Conservation (phyloP, 2,329 filamentous ascomycete species). For the Ophiosphaerella korrae region DNA sequence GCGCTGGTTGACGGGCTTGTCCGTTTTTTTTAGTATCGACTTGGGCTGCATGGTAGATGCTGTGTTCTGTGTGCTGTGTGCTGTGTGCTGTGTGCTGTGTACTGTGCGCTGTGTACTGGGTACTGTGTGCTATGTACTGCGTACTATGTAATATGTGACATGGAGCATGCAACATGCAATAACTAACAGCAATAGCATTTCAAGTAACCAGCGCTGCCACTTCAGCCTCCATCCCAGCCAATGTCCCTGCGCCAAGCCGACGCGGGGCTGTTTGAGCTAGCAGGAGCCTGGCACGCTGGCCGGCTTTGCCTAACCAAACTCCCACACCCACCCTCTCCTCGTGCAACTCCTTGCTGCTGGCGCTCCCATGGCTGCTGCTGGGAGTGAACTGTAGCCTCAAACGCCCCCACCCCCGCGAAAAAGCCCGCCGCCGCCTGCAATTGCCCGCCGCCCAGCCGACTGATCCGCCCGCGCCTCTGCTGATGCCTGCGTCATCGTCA, state of each 20-base stretch:
- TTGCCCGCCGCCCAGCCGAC: not conserved
- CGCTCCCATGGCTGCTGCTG: slow-evolving; percentile 2
- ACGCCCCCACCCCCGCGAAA: too few relatives aligned
- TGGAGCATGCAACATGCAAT: not conserved
- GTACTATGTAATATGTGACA: not conserved
- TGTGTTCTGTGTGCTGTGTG: slow-evolving; percentile 2
- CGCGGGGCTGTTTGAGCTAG: not conserved
- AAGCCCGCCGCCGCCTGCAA: too few relatives aligned
- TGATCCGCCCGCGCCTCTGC: slow-evolving; percentile 15
- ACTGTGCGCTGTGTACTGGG: not conserved
- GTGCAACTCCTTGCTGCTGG: not conserved
- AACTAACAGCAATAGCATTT: too few relatives aligned
- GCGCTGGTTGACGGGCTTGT: slow-evolving; percentile 44
- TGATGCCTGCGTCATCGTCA: slow-evolving; percentile 19
- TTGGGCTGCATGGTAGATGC: slow-evolving; percentile 45
- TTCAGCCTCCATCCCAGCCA: too few relatives aligned
- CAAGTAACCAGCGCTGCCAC: too few relatives aligned
- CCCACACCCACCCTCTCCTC: slow-evolving; percentile 19
- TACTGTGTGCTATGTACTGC: slow-evolving; percentile 1
- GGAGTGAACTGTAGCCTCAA: slow-evolving; percentile 8
- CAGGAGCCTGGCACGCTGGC: slow-evolving; percentile 18
- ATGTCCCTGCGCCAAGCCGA: slow-evolving; percentile 6
- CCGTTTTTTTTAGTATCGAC: slow-evolving; percentile 53
- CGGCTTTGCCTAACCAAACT: slow-evolving; percentile 4
- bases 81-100: not conserved